Evolutionary conservation across 768 basidiomycete species (phyloP).

Genomic region (Mycena vulgaris): DNA sequence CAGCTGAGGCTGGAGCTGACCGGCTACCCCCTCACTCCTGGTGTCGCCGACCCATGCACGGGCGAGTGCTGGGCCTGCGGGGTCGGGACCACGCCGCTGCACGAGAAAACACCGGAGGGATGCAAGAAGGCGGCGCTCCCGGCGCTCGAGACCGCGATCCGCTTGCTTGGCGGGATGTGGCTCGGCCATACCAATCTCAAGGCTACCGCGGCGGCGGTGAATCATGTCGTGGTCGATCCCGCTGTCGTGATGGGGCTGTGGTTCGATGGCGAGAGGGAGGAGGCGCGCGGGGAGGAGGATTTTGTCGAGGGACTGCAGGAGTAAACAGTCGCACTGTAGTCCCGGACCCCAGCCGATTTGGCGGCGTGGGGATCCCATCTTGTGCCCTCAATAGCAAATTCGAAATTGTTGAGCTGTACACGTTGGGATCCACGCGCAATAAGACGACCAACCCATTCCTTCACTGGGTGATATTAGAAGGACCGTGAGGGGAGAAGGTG

Average conservation of each 20-base stretch:
- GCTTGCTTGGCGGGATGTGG: background rate
- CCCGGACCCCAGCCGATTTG: slow-evolving; percentile 12
- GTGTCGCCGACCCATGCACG: background rate
- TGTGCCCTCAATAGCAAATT: slow-evolving; percentile 12
- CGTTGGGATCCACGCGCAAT: background rate
- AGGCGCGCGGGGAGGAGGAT: background rate
- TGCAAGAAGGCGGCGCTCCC: background rate
- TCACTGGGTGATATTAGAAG: background rate
- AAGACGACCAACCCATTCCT: background rate
- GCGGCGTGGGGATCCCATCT: background rate
- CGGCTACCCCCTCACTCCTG: background rate
- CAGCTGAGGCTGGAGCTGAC: slow-evolving; percentile 11
- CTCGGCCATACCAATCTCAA: background rate
- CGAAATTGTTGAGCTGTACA: slow-evolving; percentile 1
- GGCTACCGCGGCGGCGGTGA: slow-evolving; percentile 10
- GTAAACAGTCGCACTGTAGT: background rate
- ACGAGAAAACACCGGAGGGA: background rate
- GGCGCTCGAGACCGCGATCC: background rate
- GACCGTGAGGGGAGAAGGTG: too few species aligned
- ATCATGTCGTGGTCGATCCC: background rate
- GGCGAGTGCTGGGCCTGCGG: slow-evolving; percentile 1
- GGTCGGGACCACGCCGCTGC: background rate
- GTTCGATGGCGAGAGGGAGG: too few species aligned
- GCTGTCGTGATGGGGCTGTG: background rate
- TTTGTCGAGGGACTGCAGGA: background rate